Evolutionary conservation across 2,329 filamentous ascomycete genomes (phyloP).

Genomic region (Beauveria brongniartii): DNA sequence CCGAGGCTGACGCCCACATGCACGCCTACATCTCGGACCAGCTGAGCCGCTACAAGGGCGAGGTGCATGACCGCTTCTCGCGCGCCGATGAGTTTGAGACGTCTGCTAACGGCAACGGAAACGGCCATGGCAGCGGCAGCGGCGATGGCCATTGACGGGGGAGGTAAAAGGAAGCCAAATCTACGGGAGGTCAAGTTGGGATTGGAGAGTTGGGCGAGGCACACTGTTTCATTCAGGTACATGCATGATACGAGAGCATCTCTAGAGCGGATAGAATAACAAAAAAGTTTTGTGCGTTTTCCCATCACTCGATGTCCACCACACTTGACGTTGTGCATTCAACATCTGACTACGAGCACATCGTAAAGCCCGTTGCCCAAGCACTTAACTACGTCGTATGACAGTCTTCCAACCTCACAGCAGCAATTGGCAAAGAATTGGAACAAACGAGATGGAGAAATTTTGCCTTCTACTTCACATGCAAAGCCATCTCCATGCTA

Average conservation of each 20-base stretch:
- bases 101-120: slow-evolving; percentile 18
- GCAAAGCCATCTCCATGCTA: slow-evolving; percentile 11
- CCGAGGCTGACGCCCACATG: slow-evolving; percentile 60
- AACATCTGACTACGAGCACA: not conserved
- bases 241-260: not conserved
- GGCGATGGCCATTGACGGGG: not conserved
- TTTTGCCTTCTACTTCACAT: slow-evolving; percentile 17
- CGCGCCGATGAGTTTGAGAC: slow-evolving; percentile 42
- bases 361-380: not conserved
- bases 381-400: too few species aligned
- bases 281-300: not conserved
- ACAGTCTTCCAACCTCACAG: not conserved
- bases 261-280: slow-evolving; percentile 1
- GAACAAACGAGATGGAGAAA: slow-evolving; percentile 11
- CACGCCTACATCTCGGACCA: slow-evolving; percentile 77
- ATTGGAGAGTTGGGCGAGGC: not conserved
- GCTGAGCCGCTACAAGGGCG: slow-evolving; percentile 56
- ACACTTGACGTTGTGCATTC: not conserved
- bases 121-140: not conserved
- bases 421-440: not conserved
- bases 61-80: slow-evolving; percentile 19
- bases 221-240: not conserved
- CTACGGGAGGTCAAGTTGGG: not conserved
- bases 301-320: not conserved
- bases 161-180: too few species aligned